Percentiles rank a stretch among this genome's conserved stretches.
These are phyloP conservation scores for Leccinellum albellum DNA, from an alignment of 768 basidiomycete genomes.

Conservation along the genomic window DNA sequence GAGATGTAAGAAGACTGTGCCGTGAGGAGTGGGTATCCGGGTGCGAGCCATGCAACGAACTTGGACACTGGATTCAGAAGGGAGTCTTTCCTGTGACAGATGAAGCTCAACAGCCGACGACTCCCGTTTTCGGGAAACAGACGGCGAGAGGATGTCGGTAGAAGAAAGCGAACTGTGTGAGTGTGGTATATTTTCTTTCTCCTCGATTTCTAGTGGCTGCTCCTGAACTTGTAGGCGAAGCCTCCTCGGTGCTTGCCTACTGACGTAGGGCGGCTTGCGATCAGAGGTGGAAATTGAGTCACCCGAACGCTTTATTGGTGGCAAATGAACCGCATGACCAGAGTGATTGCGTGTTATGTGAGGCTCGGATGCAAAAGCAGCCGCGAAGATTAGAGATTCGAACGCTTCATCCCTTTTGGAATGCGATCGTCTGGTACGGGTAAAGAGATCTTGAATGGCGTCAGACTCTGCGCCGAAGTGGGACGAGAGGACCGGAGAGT, in stretches of 20 bases:
- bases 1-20: constrained; percentile 86
- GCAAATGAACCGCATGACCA: constrained; percentile 68
- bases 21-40: constrained; percentile 94
- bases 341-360: constrained; percentile 84
- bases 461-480: constrained; percentile 40
- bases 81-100: neutral
- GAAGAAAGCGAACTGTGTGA: constrained; percentile 1
- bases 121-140: constrained; percentile 39
- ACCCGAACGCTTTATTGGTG: constrained; percentile 50
- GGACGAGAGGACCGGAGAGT: constrained; percentile 28
- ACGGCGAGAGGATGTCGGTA: constrained; percentile 34
- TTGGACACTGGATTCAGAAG: constrained; percentile 34
- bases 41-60: constrained; percentile 97
- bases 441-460: constrained; percentile 62
- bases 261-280: constrained; percentile 58
- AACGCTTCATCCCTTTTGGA: constrained; percentile 67
- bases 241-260: constrained; percentile 71
- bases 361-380: constrained; percentile 69
- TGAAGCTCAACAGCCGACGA: constrained; percentile 17
- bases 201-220: constrained; percentile 25
- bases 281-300: constrained; percentile 35
- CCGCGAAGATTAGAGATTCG: constrained; percentile 77
- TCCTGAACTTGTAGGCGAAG: constrained; percentile 43
- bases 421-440: constrained; percentile 46
- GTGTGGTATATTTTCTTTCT: constrained; percentile 51